Evolutionary conservation across 2,329 filamentous ascomycete species (phyloP).

Genomic region (Elsinoe australis): DNA sequence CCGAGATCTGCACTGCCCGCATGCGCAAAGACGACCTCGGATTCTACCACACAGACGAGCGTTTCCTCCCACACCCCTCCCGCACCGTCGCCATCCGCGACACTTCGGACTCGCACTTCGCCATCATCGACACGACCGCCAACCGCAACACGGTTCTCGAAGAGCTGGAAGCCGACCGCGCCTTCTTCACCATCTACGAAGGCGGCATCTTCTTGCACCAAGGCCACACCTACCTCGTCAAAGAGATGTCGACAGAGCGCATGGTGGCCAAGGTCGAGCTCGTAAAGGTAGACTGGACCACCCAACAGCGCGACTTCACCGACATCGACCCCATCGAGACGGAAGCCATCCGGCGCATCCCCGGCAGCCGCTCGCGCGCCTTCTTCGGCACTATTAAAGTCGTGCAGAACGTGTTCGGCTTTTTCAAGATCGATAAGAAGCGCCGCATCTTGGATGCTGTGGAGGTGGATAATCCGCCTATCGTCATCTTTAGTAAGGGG

Average conservation of each 20-base stretch:
- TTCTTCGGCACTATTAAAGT: conserved; percentile 85
- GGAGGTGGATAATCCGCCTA: conserved; percentile 85
- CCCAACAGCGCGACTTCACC: conserved; percentile 83
- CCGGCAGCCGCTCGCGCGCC: conserved; percentile 56
- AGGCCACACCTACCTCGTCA: conserved; percentile 84
- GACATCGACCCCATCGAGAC: conserved; percentile 92
- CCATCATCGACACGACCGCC: conserved; percentile 81
- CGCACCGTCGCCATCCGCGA: conserved; percentile 81
- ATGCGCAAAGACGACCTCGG: conserved; percentile 66
- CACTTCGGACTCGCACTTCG: conserved; percentile 85
- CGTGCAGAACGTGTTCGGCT: conserved; percentile 83
- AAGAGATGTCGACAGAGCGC: conserved; percentile 73
- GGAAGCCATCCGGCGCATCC: conserved; percentile 71
- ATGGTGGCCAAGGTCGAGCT: conserved; percentile 80
- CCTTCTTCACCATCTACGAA: conserved; percentile 92
- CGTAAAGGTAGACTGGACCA: conserved; percentile 92
- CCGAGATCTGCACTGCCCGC: conserved; percentile 63
- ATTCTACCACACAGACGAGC: conserved; percentile 82
- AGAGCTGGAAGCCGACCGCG: conserved; percentile 91
- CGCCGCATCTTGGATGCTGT: conserved; percentile 84
- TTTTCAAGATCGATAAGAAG: conserved; percentile 90
- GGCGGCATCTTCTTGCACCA: conserved; percentile 96
- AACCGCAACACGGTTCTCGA: conserved; percentile 79
- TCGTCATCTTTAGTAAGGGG: conserved; percentile 75
- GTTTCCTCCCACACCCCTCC: conserved; percentile 79